These are phyloP conservation scores for Rubia balearica DNA, from an alignment of 305 asterid genomes.

Conservation along the genomic window DNA sequence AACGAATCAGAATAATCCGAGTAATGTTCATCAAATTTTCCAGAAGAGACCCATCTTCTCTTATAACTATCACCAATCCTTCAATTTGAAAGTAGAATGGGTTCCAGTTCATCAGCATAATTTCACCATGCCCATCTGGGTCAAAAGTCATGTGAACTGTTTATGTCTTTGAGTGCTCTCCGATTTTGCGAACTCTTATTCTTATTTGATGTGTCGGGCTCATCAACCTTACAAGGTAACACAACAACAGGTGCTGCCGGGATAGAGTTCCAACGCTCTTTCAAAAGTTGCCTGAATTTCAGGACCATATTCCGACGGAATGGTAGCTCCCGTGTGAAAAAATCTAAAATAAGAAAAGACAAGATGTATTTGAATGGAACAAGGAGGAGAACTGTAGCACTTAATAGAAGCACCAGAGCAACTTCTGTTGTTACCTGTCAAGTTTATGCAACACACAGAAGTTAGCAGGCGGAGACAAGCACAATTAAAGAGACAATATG, in stretches of 20 bases:
- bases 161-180: constrained; percentile 31
- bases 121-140: neutral
- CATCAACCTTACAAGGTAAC: constrained; percentile 52
- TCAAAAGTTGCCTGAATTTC: constrained; percentile 51
- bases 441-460: constrained; percentile 11
- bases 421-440: constrained; percentile 76
- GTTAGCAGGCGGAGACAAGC: neutral
- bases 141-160: constrained; percentile 15
- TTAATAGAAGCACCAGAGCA: constrained; percentile 56
- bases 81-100: neutral
- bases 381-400: constrained; percentile 51
- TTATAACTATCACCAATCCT: neutral
- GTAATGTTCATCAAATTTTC: neutral
- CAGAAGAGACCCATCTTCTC: neutral
- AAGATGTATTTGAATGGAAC: constrained; percentile 76
- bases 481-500: neutral
- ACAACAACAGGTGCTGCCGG: constrained; percentile 94
- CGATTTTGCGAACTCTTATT: constrained; percentile 29
- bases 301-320: constrained; percentile 70
- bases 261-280: constrained; percentile 81
- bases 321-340: constrained; percentile 82
- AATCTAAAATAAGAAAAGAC: constrained; percentile 55
- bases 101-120: neutral
- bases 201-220: constrained; percentile 26
- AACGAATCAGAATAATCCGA: neutral